Evolutionary conservation across 2,329 filamentous ascomycete species (phyloP), one percentile per base, ranked within the genome.

Genomic region (Periglandula ipomoeae): DNA sequence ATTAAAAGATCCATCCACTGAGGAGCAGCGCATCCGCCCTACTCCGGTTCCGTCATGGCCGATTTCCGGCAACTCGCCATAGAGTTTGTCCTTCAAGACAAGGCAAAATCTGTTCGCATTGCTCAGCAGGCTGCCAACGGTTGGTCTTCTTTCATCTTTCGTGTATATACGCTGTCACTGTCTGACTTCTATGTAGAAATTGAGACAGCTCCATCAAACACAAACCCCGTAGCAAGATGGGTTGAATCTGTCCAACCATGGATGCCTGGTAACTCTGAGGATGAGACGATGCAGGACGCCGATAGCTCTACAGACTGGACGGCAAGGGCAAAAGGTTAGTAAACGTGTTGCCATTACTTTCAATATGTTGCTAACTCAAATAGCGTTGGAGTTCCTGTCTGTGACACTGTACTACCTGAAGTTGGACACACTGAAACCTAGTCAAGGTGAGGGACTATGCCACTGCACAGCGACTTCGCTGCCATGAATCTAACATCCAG

Each of bases 331-430:
- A 78, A 76, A 58, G 73, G 73, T 75, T 15, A 19, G 26, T 7
- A 22, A 11, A 9, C 20, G 19, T 23, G 41, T 19, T 19, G 40
- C 55, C 24, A 54, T n/a, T n/a, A n/a, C n/a, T n/a, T n/a, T n/a
- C n/a, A n/a, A n/a, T n/a, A 22, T 23, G 41, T 19, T 19, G 40
- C 55, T 24, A 54, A 38, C 7, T 8, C 27, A 2, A 20, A 13
- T 37, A 77, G 78, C 78, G 6, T 58, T 81, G 44, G 71, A 74
- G n/a, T 82, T 81, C 52, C 64, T 82, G 24, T 75, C 78, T 1
- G 64, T 65, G 20, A 81, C 78, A 0, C 61, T 82, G 13, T 65
- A 72, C 43, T 65, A 68, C n/a, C 56, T 81, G 13, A 69, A 68
- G 8, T 61, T 63, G 10, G 68, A 70, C 41, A 59, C 69, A 13